Evolutionary conservation across 2,329 filamentous ascomycete species (phyloP).

Genomic region (Periglandula ipomoeae): DNA sequence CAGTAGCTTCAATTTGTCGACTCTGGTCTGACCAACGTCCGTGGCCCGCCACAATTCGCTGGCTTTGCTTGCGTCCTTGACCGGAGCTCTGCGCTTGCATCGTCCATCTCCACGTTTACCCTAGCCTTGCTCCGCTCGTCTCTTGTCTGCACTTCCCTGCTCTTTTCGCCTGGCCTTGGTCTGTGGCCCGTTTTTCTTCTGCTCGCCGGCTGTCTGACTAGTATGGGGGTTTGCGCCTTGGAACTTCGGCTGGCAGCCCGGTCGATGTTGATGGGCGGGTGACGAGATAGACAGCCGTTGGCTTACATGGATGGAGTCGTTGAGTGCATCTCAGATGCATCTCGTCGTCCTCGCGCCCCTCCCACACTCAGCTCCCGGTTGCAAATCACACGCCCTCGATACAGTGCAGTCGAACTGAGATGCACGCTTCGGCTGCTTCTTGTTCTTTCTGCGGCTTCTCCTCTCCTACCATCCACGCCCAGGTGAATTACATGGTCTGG

Average conservation of each 20-base stretch:
- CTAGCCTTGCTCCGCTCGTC: too few relatives aligned
- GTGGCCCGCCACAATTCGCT: neutral
- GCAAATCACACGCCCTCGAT: slow-evolving; percentile 2
- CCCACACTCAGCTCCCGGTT: neutral
- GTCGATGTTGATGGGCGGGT: too few relatives aligned
- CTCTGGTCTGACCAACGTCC: neutral
- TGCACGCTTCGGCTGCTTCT: neutral
- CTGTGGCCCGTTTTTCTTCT: neutral
- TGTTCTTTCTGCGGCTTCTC: neutral
- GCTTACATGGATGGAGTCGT: neutral
- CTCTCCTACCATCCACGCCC: slow-evolving; percentile 9
- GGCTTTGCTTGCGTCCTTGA: neutral
- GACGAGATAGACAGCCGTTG: neutral
- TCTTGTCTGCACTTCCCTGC: too few relatives aligned
- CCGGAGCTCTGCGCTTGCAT: neutral
- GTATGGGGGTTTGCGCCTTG: too few relatives aligned
- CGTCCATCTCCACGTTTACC: neutral
- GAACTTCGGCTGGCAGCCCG: neutral
- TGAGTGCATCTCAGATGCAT: slow-evolving; percentile 3
- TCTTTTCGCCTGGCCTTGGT: neutral
- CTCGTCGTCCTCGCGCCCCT: slow-evolving; percentile 1
- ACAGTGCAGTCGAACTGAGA: neutral
- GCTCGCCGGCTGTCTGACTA: too few relatives aligned
- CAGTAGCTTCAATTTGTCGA: too few relatives aligned
- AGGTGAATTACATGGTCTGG: slow-evolving; percentile 9